phyloP scores from a whole-genome alignment of 2,329 filamentous ascomycete genomes.

The Penicillium corylophilum region DNA sequence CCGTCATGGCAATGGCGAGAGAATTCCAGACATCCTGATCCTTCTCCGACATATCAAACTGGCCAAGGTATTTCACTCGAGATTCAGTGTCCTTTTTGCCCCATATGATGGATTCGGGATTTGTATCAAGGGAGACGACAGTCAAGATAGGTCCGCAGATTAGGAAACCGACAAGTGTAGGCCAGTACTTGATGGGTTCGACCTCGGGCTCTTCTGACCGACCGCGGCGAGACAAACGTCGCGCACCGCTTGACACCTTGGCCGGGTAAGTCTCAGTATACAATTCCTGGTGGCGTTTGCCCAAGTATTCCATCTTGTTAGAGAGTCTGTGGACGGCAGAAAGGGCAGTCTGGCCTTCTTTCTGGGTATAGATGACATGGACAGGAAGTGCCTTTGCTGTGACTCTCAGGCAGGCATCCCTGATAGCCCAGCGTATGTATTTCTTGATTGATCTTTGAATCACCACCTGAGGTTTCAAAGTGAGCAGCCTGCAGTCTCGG shows the following conservation, averaged over 20 bases:
- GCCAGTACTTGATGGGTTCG: constrained; percentile 27
- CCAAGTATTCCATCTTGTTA: constrained; percentile 45
- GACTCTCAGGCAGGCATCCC: constrained; percentile 47
- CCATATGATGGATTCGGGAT: constrained; percentile 27
- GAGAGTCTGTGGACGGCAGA: constrained; percentile 46
- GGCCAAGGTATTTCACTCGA: constrained; percentile 43
- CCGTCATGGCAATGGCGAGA: constrained; percentile 56
- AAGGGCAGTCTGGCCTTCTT: constrained; percentile 39
- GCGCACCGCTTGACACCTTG: not conserved
- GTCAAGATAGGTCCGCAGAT: constrained; percentile 54
- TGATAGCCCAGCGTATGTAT: constrained; percentile 56
- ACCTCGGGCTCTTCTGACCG: not conserved
- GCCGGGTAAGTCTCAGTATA: constrained; percentile 1
- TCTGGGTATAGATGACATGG: constrained; percentile 47
- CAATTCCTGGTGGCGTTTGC: constrained; percentile 42
- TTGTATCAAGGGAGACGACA: constrained; percentile 52
- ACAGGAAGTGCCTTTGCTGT: constrained; percentile 41
- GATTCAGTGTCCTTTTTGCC: constrained; percentile 14
- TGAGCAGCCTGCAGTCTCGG: constrained; percentile 49
- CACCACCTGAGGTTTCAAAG: constrained; percentile 33
- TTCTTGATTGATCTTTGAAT: constrained; percentile 44
- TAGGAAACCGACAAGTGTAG: constrained; percentile 57
- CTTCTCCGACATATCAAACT: constrained; percentile 54
- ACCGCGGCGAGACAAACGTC: not conserved
- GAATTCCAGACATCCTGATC: constrained; percentile 62